Percentiles rank a stretch among this genome's conserved stretches.
Conservation (phyloP, 768 basidiomycete species). For the Amanita fuliginea region DNA sequence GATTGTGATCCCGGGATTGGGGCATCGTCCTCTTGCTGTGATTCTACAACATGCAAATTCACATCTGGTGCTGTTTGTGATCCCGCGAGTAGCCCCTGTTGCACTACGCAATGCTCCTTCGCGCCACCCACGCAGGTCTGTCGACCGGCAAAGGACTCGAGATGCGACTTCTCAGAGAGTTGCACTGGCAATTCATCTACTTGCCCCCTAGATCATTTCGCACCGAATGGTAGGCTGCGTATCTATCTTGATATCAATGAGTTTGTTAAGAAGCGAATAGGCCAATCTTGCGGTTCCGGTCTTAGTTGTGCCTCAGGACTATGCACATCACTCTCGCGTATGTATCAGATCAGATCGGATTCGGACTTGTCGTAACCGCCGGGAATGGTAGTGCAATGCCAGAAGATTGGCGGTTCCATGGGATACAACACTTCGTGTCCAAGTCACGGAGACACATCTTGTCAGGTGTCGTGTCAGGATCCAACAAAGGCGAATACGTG, state of each 20-base stretch:
- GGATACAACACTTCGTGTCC: constrained; percentile 59
- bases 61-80: constrained; percentile 63
- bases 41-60: constrained; percentile 68
- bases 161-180: constrained; percentile 62
- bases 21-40: constrained; percentile 57
- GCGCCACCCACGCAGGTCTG: constrained; percentile 62
- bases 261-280: constrained; percentile 18
- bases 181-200: constrained; percentile 67
- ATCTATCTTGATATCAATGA: neutral
- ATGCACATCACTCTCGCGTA: constrained; percentile 69
- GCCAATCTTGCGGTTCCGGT: constrained; percentile 57
- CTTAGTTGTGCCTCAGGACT: constrained; percentile 67
- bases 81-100: constrained; percentile 66
- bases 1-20: constrained; percentile 78
- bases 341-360: constrained; percentile 11
- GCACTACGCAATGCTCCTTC: constrained; percentile 57
- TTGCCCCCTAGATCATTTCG: constrained; percentile 57
- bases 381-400: constrained; percentile 54
- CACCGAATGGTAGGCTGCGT: constrained; percentile 45
- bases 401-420: constrained; percentile 61
- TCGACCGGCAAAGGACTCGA: constrained; percentile 49
- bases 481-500: constrained; percentile 52
- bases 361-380: constrained; percentile 9
- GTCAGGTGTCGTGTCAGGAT: constrained; percentile 74
- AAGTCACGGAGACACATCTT: constrained; percentile 47